Conservation (phyloP, 1,284 basidiomycete species). For the Ustilago tritici region DNA sequence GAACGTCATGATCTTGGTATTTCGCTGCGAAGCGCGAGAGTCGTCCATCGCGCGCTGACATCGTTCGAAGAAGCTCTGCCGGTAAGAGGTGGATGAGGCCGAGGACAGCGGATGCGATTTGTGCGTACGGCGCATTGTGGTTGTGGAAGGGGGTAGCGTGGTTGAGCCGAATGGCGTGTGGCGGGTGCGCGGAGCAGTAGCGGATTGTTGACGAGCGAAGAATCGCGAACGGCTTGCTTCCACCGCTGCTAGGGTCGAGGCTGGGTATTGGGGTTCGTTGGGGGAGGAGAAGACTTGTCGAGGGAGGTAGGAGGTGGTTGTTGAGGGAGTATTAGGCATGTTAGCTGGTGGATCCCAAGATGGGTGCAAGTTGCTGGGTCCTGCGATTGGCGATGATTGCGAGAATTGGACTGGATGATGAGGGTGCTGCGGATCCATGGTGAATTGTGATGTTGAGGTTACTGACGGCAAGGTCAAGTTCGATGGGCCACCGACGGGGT, state of each 20-base stretch:
- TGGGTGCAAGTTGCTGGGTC: neutral
- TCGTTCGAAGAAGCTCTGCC: conserved; percentile 39
- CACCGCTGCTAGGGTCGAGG: conserved; percentile 33
- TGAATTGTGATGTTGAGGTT: neutral
- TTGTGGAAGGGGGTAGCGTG: conserved; percentile 1
- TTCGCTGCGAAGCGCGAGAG: neutral
- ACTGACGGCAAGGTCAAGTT: neutral
- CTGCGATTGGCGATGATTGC: neutral
- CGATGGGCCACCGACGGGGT: neutral
- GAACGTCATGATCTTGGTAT: conserved; percentile 5
- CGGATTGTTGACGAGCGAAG: conserved; percentile 33
- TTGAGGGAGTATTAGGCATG: neutral
- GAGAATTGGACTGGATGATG: neutral
- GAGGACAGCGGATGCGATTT: conserved; percentile 18
- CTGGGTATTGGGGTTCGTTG: conserved; percentile 23
- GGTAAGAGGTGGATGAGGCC: conserved; percentile 16
- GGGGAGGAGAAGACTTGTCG: conserved; percentile 38
- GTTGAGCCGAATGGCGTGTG: conserved; percentile 21
- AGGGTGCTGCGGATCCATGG: neutral
- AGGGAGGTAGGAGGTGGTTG: conserved; percentile 12
- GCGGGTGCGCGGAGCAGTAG: conserved; percentile 6
- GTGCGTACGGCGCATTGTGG: neutral
- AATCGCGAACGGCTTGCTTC: conserved; percentile 33
- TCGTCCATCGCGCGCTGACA: conserved; percentile 39
- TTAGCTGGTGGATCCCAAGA: neutral